A percentile compares a stretch with the other conserved stretches of the same genome.
Evolutionary conservation across 2,329 filamentous ascomycete genomes (phyloP).

Genomic region (Penicillium sp.): DNA sequence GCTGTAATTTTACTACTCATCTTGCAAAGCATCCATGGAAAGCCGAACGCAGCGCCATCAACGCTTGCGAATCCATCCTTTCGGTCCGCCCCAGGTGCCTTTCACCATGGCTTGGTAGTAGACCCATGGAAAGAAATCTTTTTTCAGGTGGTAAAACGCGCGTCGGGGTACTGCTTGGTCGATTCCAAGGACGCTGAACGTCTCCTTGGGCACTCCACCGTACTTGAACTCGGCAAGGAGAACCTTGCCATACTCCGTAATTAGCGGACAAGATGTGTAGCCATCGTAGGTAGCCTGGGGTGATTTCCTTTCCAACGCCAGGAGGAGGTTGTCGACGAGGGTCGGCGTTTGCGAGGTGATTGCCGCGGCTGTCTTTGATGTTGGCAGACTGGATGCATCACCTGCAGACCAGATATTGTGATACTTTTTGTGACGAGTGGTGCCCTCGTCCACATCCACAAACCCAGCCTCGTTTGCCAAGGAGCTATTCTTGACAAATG

Average conservation of each 20-base stretch:
- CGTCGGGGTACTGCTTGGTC: constrained; percentile 59
- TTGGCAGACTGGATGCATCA: constrained; percentile 61
- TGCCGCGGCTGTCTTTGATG: constrained; percentile 57
- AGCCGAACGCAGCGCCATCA: too few species aligned
- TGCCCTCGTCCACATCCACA: constrained; percentile 58
- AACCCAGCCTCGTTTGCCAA: constrained; percentile 58
- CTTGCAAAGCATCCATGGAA: too few species aligned
- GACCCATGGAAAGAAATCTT: constrained; percentile 68
- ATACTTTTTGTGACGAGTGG: constrained; percentile 55
- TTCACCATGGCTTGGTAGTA: constrained; percentile 62
- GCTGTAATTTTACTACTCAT: too few species aligned
- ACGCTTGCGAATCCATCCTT: constrained; percentile 46
- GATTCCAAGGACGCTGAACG: constrained; percentile 58
- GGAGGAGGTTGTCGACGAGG: constrained; percentile 52
- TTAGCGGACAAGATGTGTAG: constrained; percentile 57
- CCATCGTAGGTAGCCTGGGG: constrained; percentile 52
- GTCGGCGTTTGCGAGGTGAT: constrained; percentile 55
- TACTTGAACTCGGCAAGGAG: constrained; percentile 67
- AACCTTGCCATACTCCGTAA: constrained; percentile 62
- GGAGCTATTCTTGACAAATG: constrained; percentile 54
- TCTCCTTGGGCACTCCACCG: constrained; percentile 63
- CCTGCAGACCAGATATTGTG: constrained; percentile 60
- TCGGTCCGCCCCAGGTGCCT: constrained; percentile 62
- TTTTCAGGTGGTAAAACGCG: constrained; percentile 64
- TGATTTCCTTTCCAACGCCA: constrained; percentile 47